Evolutionary conservation across 2,329 filamentous ascomycete genomes (phyloP).

Genomic region (Myriosclerotinia scirpicola): DNA sequence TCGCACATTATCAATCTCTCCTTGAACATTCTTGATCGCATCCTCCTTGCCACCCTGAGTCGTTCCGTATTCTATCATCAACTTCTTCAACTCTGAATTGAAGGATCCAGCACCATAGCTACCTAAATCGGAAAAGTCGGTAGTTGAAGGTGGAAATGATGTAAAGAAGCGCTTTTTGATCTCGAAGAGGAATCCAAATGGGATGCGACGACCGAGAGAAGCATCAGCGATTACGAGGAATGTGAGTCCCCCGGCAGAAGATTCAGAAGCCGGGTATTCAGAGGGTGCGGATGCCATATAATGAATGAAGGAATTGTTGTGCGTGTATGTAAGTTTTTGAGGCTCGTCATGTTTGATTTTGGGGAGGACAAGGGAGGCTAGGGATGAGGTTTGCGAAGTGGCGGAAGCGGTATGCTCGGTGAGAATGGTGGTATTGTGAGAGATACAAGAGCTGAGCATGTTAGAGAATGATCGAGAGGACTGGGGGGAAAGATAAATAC

Average conservation of each 20-base stretch:
- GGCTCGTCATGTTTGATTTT: constrained; percentile 81
- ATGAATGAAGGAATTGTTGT: constrained; percentile 90
- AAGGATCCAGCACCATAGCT: constrained; percentile 90
- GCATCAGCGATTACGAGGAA: constrained; percentile 87
- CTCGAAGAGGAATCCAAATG: constrained; percentile 89
- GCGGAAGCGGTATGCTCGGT: constrained; percentile 88
- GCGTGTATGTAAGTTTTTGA: constrained; percentile 92
- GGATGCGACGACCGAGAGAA: constrained; percentile 79
- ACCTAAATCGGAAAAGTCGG: constrained; percentile 75
- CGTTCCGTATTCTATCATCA: constrained; percentile 84
- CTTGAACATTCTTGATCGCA: constrained; percentile 77
- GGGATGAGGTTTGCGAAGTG: constrained; percentile 76
- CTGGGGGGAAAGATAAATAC: constrained; percentile 35
- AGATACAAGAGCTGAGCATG: constrained; percentile 76
- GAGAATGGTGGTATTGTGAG: constrained; percentile 89
- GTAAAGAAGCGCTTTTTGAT: constrained; percentile 84
- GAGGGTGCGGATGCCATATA: constrained; percentile 85
- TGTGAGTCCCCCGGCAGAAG: constrained; percentile 76
- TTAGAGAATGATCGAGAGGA: constrained; percentile 19
- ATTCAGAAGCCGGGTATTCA: constrained; percentile 53
- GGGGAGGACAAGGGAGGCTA: constrained; percentile 91
- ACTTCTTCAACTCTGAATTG: constrained; percentile 71
- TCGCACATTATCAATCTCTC: constrained; percentile 88
- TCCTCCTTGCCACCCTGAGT: constrained; percentile 74
- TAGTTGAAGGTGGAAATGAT: constrained; percentile 62